Percentiles rank a stretch among this genome's conserved stretches.
Conservation (phyloP, 306 rosid genomes). For the Vigna unguiculata region DNA sequence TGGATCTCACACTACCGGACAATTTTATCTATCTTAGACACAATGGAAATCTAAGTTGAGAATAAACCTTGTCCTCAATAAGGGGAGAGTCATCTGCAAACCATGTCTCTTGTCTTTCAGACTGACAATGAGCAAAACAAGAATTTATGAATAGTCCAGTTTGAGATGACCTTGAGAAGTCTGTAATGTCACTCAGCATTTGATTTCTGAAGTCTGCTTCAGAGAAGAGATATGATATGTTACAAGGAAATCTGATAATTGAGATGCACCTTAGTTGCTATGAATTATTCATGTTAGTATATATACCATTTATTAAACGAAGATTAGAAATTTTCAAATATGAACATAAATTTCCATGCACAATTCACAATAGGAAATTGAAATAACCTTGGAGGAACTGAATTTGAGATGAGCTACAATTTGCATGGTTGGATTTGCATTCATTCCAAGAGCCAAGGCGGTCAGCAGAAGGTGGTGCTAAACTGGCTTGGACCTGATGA, state of each 20-base stretch:
- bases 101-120: slow-evolving; percentile 95
- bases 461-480: slow-evolving; percentile 82
- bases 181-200: slow-evolving; percentile 65
- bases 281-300: slow-evolving; percentile 1
- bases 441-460: slow-evolving; percentile 77
- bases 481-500: slow-evolving; percentile 80
- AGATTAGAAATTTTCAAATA: background rate
- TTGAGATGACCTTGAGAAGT: slow-evolving; percentile 62
- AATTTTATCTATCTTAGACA: background rate
- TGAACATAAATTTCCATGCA: slow-evolving; percentile 6
- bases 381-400: slow-evolving; percentile 81
- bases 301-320: slow-evolving; percentile 3
- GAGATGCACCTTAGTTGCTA: background rate
- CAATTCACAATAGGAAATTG: slow-evolving; percentile 7
- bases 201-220: slow-evolving; percentile 84
- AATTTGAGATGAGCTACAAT: slow-evolving; percentile 79
- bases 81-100: slow-evolving; percentile 84
- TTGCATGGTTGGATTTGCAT: slow-evolving; percentile 80
- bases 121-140: slow-evolving; percentile 95
- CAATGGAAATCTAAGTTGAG: slow-evolving; percentile 3
- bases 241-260: slow-evolving; percentile 22
- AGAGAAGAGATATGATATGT: slow-evolving; percentile 26
- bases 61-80: slow-evolving; percentile 68
- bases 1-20: background rate
- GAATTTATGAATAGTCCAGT: slow-evolving; percentile 86